A percentile compares a stretch with the other conserved stretches of the same genome.
phyloP scores from a whole-genome alignment of 106 monocot genomes.

The Posidonia australis region DNA sequence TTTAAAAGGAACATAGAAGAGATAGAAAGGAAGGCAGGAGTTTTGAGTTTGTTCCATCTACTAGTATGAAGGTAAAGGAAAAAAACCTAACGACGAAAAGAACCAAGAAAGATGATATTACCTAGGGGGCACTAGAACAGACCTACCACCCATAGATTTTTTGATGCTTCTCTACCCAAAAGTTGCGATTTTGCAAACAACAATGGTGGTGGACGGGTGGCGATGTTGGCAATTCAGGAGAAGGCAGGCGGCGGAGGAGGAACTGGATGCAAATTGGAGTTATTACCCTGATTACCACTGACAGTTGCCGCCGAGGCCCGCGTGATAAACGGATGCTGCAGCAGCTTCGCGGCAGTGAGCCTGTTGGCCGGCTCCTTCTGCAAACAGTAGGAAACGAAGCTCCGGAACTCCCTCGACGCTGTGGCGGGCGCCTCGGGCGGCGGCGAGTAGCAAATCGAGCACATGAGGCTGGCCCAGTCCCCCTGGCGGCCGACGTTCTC shows the following conservation, averaged over 20 bases:
- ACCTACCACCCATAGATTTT: no score
- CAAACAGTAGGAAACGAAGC: slow-evolving; percentile 7
- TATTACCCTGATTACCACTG: not conserved
- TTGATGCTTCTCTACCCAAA: not conserved
- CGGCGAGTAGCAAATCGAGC: slow-evolving; percentile 10
- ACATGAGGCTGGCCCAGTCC: slow-evolving; percentile 80
- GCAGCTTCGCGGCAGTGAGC: slow-evolving; percentile 4
- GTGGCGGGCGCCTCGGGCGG: slow-evolving; percentile 11
- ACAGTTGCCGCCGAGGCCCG: not conserved
- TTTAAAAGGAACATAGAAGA: no score
- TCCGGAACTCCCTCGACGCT: slow-evolving; percentile 7
- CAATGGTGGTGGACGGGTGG: not conserved
- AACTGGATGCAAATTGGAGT: not conserved
- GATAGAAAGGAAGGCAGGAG: no score
- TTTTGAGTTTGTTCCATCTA: no score
- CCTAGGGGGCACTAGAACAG: no score
- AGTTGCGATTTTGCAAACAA: not conserved
- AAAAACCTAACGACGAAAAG: no score
- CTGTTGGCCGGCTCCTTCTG: slow-evolving; percentile 13
- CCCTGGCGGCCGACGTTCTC: slow-evolving; percentile 54
- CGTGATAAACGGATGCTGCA: slow-evolving; percentile 14
- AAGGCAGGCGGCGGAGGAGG: not conserved
- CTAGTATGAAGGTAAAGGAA: no score
- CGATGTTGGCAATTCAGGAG: not conserved
- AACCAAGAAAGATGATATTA: no score